Conservation (phyloP, 1,284 basidiomycete species). For the Takashimella tepidaria region DNA sequence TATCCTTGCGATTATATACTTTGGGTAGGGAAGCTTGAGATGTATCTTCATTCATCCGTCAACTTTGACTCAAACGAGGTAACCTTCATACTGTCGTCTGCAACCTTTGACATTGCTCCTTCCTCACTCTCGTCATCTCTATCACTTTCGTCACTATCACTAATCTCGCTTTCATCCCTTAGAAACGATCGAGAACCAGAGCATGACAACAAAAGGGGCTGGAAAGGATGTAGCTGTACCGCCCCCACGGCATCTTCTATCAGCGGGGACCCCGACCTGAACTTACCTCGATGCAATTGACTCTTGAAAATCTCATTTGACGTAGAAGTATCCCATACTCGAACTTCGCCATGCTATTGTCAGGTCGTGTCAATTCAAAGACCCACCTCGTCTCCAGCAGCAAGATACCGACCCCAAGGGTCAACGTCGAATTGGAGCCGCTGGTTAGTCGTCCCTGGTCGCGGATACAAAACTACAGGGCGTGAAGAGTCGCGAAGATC, state of each 20-base stretch:
- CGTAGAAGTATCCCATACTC: constrained; percentile 36
- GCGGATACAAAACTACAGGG: constrained; percentile 19
- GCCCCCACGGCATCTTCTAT: constrained; percentile 37
- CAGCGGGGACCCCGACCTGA: neutral
- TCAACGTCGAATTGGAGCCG: constrained; percentile 72
- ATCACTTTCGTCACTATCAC: neutral
- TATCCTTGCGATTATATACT: neutral
- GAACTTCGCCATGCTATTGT: constrained; percentile 29
- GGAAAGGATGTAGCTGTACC: constrained; percentile 40
- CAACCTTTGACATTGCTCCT: neutral
- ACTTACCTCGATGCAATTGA: constrained; percentile 16
- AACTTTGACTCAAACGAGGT: neutral
- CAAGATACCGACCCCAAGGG: constrained; percentile 61
- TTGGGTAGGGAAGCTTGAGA: neutral
- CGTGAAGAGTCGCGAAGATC: constrained; percentile 61
- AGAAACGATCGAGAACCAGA: constrained; percentile 29
- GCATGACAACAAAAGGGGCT: constrained; percentile 32
- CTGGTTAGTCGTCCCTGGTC: constrained; percentile 62
- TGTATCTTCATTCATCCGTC: constrained; percentile 1
- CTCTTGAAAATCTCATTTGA: constrained; percentile 10
- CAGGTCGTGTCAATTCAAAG: constrained; percentile 5
- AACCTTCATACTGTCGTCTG: neutral
- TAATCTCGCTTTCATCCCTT: neutral
- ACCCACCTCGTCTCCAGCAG: constrained; percentile 64
- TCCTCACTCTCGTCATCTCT: neutral